These are phyloP conservation scores for Neonectria faginata DNA, from an alignment of 2,329 filamentous ascomycete species.

Conservation along the genomic window DNA sequence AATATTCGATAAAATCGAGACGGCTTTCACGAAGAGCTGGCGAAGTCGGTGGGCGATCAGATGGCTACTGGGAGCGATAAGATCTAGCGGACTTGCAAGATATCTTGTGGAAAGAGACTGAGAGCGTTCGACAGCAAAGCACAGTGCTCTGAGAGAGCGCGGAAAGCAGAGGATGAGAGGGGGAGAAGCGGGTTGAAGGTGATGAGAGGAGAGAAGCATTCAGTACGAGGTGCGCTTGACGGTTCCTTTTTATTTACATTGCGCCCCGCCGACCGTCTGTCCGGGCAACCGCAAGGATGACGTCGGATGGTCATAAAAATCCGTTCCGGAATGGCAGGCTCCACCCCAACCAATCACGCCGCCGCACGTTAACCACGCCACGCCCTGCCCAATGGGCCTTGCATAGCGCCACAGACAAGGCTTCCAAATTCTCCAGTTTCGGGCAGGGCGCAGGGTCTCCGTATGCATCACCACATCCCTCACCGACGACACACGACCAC, in stretches of 20 bases:
- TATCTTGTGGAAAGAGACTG: slow-evolving; percentile 44
- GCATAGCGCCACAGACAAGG: slow-evolving; percentile 30
- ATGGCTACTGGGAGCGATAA: slow-evolving; percentile 58
- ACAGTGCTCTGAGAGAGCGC: slow-evolving; percentile 32
- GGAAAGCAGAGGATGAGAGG: slow-evolving; percentile 26
- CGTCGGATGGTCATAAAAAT: slow-evolving; percentile 35
- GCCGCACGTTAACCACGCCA: neutral
- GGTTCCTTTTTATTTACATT: slow-evolving; percentile 61
- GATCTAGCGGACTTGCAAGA: slow-evolving; percentile 60
- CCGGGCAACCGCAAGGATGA: slow-evolving; percentile 50
- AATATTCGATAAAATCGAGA: slow-evolving; percentile 62
- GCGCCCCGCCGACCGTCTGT: slow-evolving; percentile 50
- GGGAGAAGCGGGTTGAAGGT: slow-evolving; percentile 15
- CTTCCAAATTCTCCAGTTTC: slow-evolving; percentile 36
- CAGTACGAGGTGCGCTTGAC: slow-evolving; percentile 33
- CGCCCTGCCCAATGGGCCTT: slow-evolving; percentile 29
- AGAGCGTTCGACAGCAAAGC: slow-evolving; percentile 43
- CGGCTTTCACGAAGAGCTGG: slow-evolving; percentile 55
- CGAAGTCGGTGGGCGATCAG: slow-evolving; percentile 62
- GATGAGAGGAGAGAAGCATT: slow-evolving; percentile 39
- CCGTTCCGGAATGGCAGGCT: slow-evolving; percentile 37
- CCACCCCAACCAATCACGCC: slow-evolving; percentile 33
- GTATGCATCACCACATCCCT: slow-evolving; percentile 37
- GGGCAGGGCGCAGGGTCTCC: slow-evolving; percentile 35
- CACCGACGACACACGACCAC: slow-evolving; percentile 36